Base-by-base conservation (phyloP, 441 rosid genomes). In the Dalechampia spathulata region DNA sequence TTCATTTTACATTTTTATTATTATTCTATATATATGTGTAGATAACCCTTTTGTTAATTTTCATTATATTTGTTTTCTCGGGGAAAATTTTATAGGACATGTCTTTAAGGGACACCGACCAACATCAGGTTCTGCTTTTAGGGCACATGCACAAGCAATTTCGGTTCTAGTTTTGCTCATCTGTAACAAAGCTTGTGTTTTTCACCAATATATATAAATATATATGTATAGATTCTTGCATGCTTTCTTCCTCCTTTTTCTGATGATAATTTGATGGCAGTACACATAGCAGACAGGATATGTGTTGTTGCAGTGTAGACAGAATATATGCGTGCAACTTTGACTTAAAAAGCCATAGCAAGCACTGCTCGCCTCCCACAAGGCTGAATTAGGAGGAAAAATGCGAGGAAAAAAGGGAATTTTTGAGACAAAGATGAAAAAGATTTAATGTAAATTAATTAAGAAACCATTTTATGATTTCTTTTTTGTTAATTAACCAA, bases 91-190 rank as follows among this genome's bases (percentile, higher is more conserved):
- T 22, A 6, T 12, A 15, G 46, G 20, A 10, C 50, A 60, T 39
- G 46, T 64, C 37, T 49, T 47, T 57, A 50, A 50, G 75, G 70
- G 83, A 70, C 84, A 71, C 77, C 72, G 78, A 78, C 79, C 77
- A 75, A 66, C 80, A 81, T 72, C 60, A 68, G 83, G 80, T 83
- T 73, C 63, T 73, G 81, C 88, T 83, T 85, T 85, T 71, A 66
- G 90, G 90, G 82, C 80, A 72, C 88, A 85, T 71, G 69, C 2
- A 41, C 40, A 45, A 50, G 65, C 59, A 54, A 30, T 74, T 67
- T 73, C 50, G 58, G 62, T 72, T 65, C 66, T 63, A 55, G 59
- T 58, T 65, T 72, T 52, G 62, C 70, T 60, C 43, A 63, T 57
- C 65, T 66, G 53, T 73, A 61, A 45, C 58, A 17, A 42, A 1